Evolutionary conservation across 202 grass and related monocot genomes (phyloP), one percentile per base, ranked within the genome.

Genomic region (Brachypodium distachyon): DNA sequence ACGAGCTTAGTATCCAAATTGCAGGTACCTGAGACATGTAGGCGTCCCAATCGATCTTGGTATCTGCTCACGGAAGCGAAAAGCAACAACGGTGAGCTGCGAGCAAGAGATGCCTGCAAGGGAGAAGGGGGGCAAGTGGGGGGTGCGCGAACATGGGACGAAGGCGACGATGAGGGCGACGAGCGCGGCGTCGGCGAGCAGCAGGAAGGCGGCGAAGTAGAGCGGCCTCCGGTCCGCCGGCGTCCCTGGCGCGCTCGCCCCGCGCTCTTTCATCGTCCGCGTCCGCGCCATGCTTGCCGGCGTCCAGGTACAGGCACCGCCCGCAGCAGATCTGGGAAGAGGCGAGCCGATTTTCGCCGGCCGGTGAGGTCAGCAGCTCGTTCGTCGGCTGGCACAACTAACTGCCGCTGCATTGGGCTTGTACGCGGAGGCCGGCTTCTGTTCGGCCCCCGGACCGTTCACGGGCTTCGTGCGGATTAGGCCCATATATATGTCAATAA

Each of bases 41-140:
- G 37, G 95, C 91, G 70, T 98, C 87, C 95, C 95, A 92, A 78
- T 98, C 95, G 70, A 98, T 95, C 91, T 98, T 95, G 36, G 91
- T 98, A 84, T 98, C 95, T 95, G 70, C 81, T 46, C 3, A 44
- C 4, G 21, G 66, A 60, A 86, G 70, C 69, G 80, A 44, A 13
- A 36, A 36, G 70, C 69, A 82, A 44, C 17, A 36, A 36, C 56
- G 33, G 66, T 77, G 9, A 86, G 67, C 17, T 10, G 8, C 5
- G 17, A 6, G 29, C 22, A 16, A 32, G 78, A 26, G 69, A 58
- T 73, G 11, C 3, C 11, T 7, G 19, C 2, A 48, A 22, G 21
- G 33, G 16, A 27, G 34, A 77, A 5, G 12, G 4, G 33, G 36
- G 18, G 46, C 8, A 52, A 17, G 76, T 40, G 52, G 38, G 3